Evolutionary conservation across 1,139 yeast species (phyloP).

Genomic region (Hyphopichia wangnamkhiaoensis): DNA sequence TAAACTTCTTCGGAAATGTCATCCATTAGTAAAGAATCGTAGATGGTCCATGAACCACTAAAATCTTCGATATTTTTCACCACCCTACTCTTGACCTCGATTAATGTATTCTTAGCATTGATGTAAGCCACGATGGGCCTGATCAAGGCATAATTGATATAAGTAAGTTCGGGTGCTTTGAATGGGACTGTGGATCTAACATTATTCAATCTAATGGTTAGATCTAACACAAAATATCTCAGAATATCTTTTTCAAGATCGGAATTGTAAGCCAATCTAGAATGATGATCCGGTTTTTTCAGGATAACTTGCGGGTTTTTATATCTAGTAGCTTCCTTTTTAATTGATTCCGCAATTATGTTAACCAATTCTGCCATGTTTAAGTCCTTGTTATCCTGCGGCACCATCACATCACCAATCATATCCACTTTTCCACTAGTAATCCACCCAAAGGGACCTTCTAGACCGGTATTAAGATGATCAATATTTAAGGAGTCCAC

Average conservation of each 20-base stretch:
- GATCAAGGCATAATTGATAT: slow-evolving; percentile 86
- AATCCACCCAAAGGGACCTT: slow-evolving; percentile 98
- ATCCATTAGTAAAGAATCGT: slow-evolving; percentile 88
- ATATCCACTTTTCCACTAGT: slow-evolving; percentile 88
- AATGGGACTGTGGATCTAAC: slow-evolving; percentile 89
- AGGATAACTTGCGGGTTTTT: slow-evolving; percentile 32
- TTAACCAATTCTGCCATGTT: slow-evolving; percentile 42
- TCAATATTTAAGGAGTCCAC: slow-evolving; percentile 85
- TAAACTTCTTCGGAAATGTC: slow-evolving; percentile 88
- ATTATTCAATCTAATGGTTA: slow-evolving; percentile 75
- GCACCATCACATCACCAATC: slow-evolving; percentile 85
- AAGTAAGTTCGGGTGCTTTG: slow-evolving; percentile 79
- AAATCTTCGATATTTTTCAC: slow-evolving; percentile 79
- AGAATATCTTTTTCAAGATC: slow-evolving; percentile 32
- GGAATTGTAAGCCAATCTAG: slow-evolving; percentile 24
- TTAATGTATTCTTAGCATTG: slow-evolving; percentile 83
- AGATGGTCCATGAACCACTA: slow-evolving; percentile 95
- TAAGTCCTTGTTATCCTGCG: slow-evolving; percentile 54
- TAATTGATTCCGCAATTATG: slow-evolving; percentile 40
- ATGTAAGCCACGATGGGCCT: slow-evolving; percentile 95
- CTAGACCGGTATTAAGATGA: slow-evolving; percentile 84
- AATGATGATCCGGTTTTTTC: slow-evolving; percentile 28
- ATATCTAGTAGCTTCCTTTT: slow-evolving; percentile 41
- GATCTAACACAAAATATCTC: slow-evolving; percentile 72
- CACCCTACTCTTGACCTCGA: slow-evolving; percentile 85